These are phyloP conservation scores for Naganishia randhawae DNA, from an alignment of 768 basidiomycete species.

Conservation along the genomic window DNA sequence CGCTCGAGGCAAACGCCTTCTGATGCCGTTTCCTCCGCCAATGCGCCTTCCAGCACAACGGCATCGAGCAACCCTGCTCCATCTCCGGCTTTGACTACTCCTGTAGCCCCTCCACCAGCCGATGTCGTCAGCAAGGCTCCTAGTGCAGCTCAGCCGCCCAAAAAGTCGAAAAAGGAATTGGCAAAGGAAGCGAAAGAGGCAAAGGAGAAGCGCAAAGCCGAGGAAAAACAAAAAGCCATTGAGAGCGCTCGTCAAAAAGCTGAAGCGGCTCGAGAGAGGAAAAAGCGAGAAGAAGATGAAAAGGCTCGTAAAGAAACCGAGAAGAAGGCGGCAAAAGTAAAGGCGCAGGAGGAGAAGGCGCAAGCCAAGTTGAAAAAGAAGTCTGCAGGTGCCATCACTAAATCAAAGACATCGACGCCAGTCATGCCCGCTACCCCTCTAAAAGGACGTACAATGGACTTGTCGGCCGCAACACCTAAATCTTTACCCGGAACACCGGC, in stretches of 20 bases:
- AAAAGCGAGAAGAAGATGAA: conserved; percentile 35
- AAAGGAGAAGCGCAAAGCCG: conserved; percentile 31
- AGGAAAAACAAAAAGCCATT: conserved; percentile 37
- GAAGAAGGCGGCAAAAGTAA: conserved; percentile 22
- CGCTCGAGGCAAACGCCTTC: conserved; percentile 21
- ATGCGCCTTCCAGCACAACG: neutral
- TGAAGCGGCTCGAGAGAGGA: conserved; percentile 30
- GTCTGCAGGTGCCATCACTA: neutral
- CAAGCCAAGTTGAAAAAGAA: conserved; percentile 22
- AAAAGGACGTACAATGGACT: conserved; percentile 17
- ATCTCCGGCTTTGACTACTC: neutral
- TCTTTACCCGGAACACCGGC: conserved; percentile 11
- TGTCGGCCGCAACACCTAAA: conserved; percentile 14
- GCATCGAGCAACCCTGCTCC: neutral
- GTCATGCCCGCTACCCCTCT: conserved; percentile 26
- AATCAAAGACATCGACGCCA: neutral
- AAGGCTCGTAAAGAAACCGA: conserved; percentile 35
- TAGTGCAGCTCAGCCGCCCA: conserved; percentile 16
- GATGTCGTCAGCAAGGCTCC: neutral
- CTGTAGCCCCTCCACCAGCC: neutral
- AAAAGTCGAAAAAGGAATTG: conserved; percentile 42
- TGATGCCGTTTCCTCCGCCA: neutral
- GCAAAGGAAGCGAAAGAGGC: conserved; percentile 40
- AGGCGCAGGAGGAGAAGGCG: conserved; percentile 25
- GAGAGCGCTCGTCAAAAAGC: conserved; percentile 35